These are phyloP conservation scores for Thoreauomyces humboldtii DNA, from an alignment of 192 early-diverging fungal species.

Conservation along the genomic window DNA sequence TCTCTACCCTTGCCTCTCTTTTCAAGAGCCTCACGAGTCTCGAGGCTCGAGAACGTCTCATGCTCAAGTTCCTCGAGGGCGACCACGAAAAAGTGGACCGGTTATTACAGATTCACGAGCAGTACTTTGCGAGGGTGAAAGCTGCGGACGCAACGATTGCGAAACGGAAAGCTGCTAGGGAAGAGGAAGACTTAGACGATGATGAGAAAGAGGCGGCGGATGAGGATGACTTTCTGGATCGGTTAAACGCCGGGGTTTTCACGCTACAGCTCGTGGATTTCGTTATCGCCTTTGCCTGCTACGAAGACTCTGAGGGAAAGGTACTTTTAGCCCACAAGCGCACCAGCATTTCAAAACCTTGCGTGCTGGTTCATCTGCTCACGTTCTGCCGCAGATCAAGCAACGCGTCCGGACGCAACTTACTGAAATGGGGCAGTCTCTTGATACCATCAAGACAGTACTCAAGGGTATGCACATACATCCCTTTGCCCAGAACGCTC, in stretches of 20 bases:
- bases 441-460: slow-evolving; percentile 42
- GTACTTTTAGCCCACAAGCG: background rate
- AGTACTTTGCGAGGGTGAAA: slow-evolving; percentile 64
- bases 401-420: slow-evolving; percentile 36
- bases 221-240: slow-evolving; percentile 64
- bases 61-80: slow-evolving; percentile 80
- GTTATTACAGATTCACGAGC: slow-evolving; percentile 71
- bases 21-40: slow-evolving; percentile 65
- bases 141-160: slow-evolving; percentile 56
- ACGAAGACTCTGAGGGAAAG: slow-evolving; percentile 46
- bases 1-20: slow-evolving; percentile 80
- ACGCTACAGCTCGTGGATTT: slow-evolving; percentile 57
- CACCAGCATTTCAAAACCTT: background rate
- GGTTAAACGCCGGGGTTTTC: slow-evolving; percentile 80
- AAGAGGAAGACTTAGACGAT: slow-evolving; percentile 38
- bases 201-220: slow-evolving; percentile 54
- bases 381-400: slow-evolving; percentile 34
- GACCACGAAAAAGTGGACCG: slow-evolving; percentile 81
- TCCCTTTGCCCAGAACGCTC: background rate
- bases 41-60: slow-evolving; percentile 61
- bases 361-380: background rate
- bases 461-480: slow-evolving; percentile 38
- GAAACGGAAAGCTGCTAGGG: slow-evolving; percentile 12
- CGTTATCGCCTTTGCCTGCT: slow-evolving; percentile 62
- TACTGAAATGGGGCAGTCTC: slow-evolving; percentile 42